Evolutionary conservation across 2,329 filamentous ascomycete species (phyloP).

Genomic region (Rutstroemia sp.): DNA sequence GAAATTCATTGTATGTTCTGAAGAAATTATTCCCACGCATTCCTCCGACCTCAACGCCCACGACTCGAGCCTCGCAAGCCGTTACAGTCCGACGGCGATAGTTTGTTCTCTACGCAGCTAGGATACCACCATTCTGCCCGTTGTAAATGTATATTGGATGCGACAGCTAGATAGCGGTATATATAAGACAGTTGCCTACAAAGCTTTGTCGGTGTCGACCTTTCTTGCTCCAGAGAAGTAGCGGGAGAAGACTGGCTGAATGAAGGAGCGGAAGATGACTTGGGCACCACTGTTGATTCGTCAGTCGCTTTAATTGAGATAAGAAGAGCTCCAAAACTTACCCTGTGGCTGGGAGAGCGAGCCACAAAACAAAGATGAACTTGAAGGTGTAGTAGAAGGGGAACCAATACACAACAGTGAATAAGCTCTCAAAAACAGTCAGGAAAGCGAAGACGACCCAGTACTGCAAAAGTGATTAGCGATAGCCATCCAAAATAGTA

Average conservation of each 20-base stretch:
- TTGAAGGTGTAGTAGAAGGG: conserved; percentile 99
- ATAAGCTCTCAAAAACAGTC: conserved; percentile 74
- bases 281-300: conserved; percentile 68
- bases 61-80: not conserved
- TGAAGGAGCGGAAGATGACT: conserved; percentile 91
- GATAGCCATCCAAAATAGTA: conserved; percentile 7
- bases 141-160: conserved; percentile 2
- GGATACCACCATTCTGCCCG: conserved; percentile 8
- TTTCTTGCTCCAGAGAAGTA: conserved; percentile 74
- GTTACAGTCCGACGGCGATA: not conserved
- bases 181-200: conserved; percentile 38
- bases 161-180: conserved; percentile 8
- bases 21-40: not conserved
- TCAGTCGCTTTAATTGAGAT: not conserved
- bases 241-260: conserved; percentile 84
- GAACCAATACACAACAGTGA: conserved; percentile 89
- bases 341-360: conserved; percentile 90
- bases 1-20: conserved; percentile 1
- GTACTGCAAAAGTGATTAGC: conserved; percentile 46
- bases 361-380: conserved; percentile 95
- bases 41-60: not conserved
- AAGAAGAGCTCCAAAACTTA: conserved; percentile 43
- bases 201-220: conserved; percentile 64
- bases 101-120: not conserved
- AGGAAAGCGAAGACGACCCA: conserved; percentile 83